A percentile compares a stretch with the other conserved stretches of the same genome.
Conservation (phyloP, 1,139 yeast genomes). For the Diutina sp. region DNA sequence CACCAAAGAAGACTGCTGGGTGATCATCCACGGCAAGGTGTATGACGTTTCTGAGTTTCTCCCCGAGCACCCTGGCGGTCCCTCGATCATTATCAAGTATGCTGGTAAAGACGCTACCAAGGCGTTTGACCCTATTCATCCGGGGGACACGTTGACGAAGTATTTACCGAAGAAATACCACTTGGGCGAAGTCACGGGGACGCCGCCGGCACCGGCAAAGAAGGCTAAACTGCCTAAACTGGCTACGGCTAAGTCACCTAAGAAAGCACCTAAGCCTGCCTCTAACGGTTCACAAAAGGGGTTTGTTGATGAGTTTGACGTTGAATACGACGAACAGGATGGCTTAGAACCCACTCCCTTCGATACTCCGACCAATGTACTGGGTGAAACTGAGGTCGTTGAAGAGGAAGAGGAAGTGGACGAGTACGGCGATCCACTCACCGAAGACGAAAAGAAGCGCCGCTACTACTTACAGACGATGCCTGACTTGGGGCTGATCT, state of each 20-base stretch:
- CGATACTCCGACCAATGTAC: neutral
- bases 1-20: constrained; percentile 39
- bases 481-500: constrained; percentile 59
- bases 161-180: constrained; percentile 14
- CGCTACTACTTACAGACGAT: constrained; percentile 14
- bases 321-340: constrained; percentile 34
- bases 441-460: constrained; percentile 18
- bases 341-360: constrained; percentile 16
- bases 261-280: neutral
- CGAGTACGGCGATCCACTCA: constrained; percentile 16
- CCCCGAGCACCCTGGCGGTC: constrained; percentile 42
- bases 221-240: constrained; percentile 2
- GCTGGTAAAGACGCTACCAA: constrained; percentile 52
- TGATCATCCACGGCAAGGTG: constrained; percentile 36
- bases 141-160: constrained; percentile 56
- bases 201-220: constrained; percentile 7
- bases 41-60: constrained; percentile 39
- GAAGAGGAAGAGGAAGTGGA: constrained; percentile 8
- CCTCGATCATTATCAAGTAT: constrained; percentile 35
- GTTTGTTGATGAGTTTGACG: constrained; percentile 30
- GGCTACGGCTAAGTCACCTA: constrained; percentile 1
- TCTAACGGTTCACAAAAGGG: neutral
- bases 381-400: too few relatives aligned
- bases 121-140: constrained; percentile 68
- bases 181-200: constrained; percentile 7